These are phyloP conservation scores for Filobasidium uniguttulatum DNA, from an alignment of 1,284 basidiomycete species.

Conservation along the genomic window DNA sequence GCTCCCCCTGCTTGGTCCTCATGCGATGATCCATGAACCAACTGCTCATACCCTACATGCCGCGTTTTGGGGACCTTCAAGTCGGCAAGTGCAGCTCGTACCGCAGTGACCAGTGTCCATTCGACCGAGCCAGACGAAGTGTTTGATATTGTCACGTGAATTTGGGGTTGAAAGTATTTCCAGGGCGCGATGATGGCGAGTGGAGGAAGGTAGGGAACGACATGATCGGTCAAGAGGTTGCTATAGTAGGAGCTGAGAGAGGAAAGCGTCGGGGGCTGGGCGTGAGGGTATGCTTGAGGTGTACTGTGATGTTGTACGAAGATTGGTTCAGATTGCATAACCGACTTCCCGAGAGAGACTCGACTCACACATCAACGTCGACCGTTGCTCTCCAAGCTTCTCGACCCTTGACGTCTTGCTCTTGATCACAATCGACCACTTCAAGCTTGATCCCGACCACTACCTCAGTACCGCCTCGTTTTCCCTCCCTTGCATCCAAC, in stretches of 20 bases:
- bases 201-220: slow-evolving; percentile 29
- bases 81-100: slow-evolving; percentile 30
- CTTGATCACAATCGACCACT: slow-evolving; percentile 23
- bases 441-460: slow-evolving; percentile 34
- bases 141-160: slow-evolving; percentile 32
- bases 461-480: slow-evolving; percentile 28
- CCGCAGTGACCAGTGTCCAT: slow-evolving; percentile 24
- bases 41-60: slow-evolving; percentile 27
- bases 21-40: slow-evolving; percentile 12
- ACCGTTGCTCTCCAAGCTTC: slow-evolving; percentile 27
- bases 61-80: slow-evolving; percentile 30
- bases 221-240: slow-evolving; percentile 27
- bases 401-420: slow-evolving; percentile 12
- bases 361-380: slow-evolving; percentile 35
- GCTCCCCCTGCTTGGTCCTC: slow-evolving; percentile 7
- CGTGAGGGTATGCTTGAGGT: slow-evolving; percentile 30
- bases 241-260: slow-evolving; percentile 25
- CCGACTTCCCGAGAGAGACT: background rate
- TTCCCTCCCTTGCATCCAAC: no score
- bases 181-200: slow-evolving; percentile 27
- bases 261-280: slow-evolving; percentile 17
- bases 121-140: slow-evolving; percentile 24
- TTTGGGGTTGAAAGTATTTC: slow-evolving; percentile 31
- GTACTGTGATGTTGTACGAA: slow-evolving; percentile 6
- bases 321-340: background rate